These are phyloP conservation scores for Candida boidinii DNA, from an alignment of 805 yeast genomes.

Conservation along the genomic window DNA sequence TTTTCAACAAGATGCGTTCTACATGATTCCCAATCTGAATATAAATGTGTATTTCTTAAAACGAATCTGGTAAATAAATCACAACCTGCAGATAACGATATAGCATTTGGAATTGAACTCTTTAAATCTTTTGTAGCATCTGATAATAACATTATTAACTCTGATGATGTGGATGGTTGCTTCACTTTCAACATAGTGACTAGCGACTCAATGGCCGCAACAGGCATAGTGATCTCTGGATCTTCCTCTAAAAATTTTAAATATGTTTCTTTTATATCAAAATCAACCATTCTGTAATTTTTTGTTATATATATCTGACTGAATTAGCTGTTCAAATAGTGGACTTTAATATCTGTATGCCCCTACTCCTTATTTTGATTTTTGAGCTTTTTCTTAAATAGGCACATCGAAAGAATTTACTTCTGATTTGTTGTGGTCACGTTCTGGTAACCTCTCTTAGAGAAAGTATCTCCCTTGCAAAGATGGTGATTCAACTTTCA, in stretches of 20 bases:
- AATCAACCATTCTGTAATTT: slow-evolving; percentile 24
- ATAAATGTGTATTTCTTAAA: slow-evolving; percentile 75
- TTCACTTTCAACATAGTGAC: slow-evolving; percentile 75
- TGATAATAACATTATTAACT: slow-evolving; percentile 73
- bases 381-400: too few species aligned
- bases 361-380: too few species aligned
- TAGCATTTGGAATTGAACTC: slow-evolving; percentile 76
- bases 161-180: slow-evolving; percentile 91
- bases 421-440: too few species aligned
- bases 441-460: too few species aligned
- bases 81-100: slow-evolving; percentile 94
- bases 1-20: slow-evolving; percentile 82
- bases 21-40: slow-evolving; percentile 93
- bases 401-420: too few species aligned
- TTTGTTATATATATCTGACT: background rate
- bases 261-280: slow-evolving; percentile 80
- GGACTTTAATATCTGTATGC: too few species aligned
- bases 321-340: too few species aligned
- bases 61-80: slow-evolving; percentile 94
- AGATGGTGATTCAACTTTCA: too few species aligned
- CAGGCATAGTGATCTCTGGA: slow-evolving; percentile 98
- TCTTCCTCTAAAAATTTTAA: slow-evolving; percentile 77
- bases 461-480: too few species aligned
- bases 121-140: slow-evolving; percentile 71
- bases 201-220: slow-evolving; percentile 93